A percentile compares a stretch with the other conserved stretches of the same genome.
These are phyloP conservation scores for Linaria vulgaris DNA, from an alignment of 257 asterid species.

Conservation along the genomic window DNA sequence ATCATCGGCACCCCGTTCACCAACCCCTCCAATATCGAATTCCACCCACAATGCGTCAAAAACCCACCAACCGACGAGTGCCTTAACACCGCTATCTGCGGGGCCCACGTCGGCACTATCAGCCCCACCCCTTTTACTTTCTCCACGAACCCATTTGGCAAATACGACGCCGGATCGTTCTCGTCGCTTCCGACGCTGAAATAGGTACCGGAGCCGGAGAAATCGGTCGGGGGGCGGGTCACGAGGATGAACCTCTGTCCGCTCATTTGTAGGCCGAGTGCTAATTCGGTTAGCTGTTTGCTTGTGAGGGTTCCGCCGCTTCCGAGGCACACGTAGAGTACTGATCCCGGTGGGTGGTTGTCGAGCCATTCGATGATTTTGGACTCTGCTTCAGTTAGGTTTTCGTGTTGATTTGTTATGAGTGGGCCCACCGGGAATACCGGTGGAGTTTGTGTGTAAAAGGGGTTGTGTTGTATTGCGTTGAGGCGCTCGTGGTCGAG, in stretches of 20 bases:
- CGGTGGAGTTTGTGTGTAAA: constrained; percentile 31
- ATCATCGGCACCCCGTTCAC: constrained; percentile 43
- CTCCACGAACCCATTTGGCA: constrained; percentile 36
- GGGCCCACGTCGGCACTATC: constrained; percentile 42
- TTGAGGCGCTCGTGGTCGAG: constrained; percentile 33
- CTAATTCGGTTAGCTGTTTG: constrained; percentile 42
- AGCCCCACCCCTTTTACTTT: constrained; percentile 29
- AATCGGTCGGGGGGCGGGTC: constrained; percentile 37
- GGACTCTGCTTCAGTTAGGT: background rate
- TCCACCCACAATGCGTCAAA: constrained; percentile 56
- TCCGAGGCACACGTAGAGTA: constrained; percentile 39
- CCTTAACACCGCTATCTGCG: constrained; percentile 38
- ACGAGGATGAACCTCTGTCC: constrained; percentile 45
- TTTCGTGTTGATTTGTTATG: constrained; percentile 30
- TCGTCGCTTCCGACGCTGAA: constrained; percentile 27
- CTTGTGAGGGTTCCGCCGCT: constrained; percentile 48
- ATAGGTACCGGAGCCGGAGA: constrained; percentile 23
- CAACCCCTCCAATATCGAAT: constrained; percentile 45
- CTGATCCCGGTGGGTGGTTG: constrained; percentile 42
- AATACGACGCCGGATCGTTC: constrained; percentile 23
- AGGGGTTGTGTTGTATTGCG: constrained; percentile 35
- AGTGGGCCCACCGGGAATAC: constrained; percentile 45
- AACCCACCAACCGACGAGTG: constrained; percentile 41
- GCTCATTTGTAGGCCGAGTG: constrained; percentile 44
- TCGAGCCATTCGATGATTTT: constrained; percentile 41